These are phyloP conservation scores for Achaetomium macrosporum DNA, from an alignment of 2,329 filamentous ascomycete genomes.

Conservation along the genomic window DNA sequence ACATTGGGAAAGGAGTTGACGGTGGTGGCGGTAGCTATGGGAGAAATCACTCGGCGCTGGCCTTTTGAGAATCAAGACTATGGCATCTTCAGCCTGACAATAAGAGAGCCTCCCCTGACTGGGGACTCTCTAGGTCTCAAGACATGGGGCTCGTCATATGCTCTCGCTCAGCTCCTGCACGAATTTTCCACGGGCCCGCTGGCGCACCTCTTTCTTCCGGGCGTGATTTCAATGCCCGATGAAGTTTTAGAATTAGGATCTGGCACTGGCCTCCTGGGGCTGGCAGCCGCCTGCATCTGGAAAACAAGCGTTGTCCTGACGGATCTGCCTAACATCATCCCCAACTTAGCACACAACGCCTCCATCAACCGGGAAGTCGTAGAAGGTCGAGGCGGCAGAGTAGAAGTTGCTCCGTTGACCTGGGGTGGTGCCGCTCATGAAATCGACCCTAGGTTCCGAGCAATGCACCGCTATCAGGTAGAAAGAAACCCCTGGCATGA, in stretches of 20 bases:
- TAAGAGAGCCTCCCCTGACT: slow-evolving; percentile 82
- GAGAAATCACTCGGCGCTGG: slow-evolving; percentile 51
- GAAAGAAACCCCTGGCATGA: not conserved
- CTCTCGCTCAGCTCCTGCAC: slow-evolving; percentile 69
- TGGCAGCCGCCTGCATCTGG: slow-evolving; percentile 74
- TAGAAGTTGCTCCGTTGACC: slow-evolving; percentile 62
- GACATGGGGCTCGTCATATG: slow-evolving; percentile 89
- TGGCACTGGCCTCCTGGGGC: slow-evolving; percentile 83
- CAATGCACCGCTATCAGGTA: slow-evolving; percentile 48
- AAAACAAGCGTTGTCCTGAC: slow-evolving; percentile 64
- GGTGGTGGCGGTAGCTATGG: slow-evolving; percentile 40
- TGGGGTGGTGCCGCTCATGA: slow-evolving; percentile 56
- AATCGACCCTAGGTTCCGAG: slow-evolving; percentile 41
- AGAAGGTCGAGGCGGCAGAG: slow-evolving; percentile 46
- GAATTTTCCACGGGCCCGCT: slow-evolving; percentile 40
- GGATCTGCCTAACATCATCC: slow-evolving; percentile 76
- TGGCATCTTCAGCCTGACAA: slow-evolving; percentile 55
- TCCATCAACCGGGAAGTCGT: slow-evolving; percentile 56
- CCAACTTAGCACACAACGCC: slow-evolving; percentile 73
- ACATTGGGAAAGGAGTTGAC: not conserved
- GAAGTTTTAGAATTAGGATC: slow-evolving; percentile 73
- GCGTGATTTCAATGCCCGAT: slow-evolving; percentile 23
- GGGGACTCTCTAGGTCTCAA: slow-evolving; percentile 87
- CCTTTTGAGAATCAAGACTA: slow-evolving; percentile 38
- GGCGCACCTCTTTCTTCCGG: slow-evolving; percentile 39